Evolutionary conservation across 1,139 yeast species (phyloP).

Genomic region (Taphrina betulina): DNA sequence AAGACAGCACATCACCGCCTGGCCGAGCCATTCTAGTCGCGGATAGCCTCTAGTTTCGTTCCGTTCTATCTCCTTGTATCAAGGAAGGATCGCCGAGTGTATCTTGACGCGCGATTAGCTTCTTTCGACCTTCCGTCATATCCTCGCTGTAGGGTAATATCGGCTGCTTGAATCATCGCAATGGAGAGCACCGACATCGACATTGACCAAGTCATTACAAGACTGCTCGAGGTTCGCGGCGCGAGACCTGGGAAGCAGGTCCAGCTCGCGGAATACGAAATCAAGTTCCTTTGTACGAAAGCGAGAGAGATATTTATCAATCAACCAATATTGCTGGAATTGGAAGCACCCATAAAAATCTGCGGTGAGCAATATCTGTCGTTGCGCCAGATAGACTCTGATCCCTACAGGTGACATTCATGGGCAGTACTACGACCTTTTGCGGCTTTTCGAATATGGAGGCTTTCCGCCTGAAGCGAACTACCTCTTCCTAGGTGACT

Average conservation of each 20-base stretch:
- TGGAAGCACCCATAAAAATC: conserved; percentile 94
- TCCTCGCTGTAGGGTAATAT: no score
- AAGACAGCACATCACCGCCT: not conserved
- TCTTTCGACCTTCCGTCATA: no score
- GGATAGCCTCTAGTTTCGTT: not conserved
- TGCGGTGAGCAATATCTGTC: no score
- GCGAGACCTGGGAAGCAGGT: conserved; percentile 98
- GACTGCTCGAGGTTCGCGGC: conserved; percentile 95
- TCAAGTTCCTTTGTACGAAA: conserved; percentile 91
- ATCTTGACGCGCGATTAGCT: not conserved
- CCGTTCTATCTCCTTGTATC: no score
- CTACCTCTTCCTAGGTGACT: conserved; percentile 91
- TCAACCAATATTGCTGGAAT: conserved; percentile 90
- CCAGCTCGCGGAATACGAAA: conserved; percentile 87
- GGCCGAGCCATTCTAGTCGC: not conserved
- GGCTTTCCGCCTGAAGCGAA: conserved; percentile 99
- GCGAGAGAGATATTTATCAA: conserved; percentile 97
- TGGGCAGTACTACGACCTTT: conserved; percentile 93
- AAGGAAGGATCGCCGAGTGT: not conserved
- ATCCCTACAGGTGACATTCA: conserved; percentile 90
- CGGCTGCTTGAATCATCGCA: no score
- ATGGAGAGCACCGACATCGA: conserved; percentile 62
- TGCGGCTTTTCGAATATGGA: conserved; percentile 93
- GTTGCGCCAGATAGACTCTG: not conserved
- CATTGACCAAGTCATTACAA: conserved; percentile 93